Percentiles rank a stretch among this genome's conserved stretches.
Evolutionary conservation across 1,284 basidiomycete species (phyloP).

Genomic region (Ustilago xerochloae): DNA sequence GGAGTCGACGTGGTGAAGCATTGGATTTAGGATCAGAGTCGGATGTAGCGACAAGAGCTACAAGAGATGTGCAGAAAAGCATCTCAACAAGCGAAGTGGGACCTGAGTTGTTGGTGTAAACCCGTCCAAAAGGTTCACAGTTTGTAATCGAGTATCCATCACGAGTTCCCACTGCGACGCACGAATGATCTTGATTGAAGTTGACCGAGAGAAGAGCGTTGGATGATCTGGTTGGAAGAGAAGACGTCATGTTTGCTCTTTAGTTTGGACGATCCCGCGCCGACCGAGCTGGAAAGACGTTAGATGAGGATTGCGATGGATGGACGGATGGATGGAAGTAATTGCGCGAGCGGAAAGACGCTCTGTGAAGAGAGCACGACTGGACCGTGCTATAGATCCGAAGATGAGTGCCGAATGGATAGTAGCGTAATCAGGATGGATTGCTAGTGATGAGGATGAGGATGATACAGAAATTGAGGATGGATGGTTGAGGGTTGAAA

Average conservation of each 20-base stretch:
- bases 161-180: constrained; percentile 91
- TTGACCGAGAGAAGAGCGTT: constrained; percentile 57
- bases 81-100: constrained; percentile 97
- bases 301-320: too few species aligned
- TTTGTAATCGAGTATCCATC: constrained; percentile 97
- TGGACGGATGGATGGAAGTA: too few species aligned
- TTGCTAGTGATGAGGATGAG: not conserved
- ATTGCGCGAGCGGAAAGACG: too few species aligned
- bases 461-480: not conserved
- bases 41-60: constrained; percentile 93
- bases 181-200: constrained; percentile 72
- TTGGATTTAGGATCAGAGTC: constrained; percentile 73
- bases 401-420: not conserved
- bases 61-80: constrained; percentile 97
- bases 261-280: too few species aligned
- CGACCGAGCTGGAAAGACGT: too few species aligned
- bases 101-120: constrained; percentile 92
- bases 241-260: constrained; percentile 26
- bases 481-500: not conserved
- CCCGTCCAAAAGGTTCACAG: constrained; percentile 95
- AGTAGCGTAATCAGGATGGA: not conserved
- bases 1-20: constrained; percentile 80
- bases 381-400: too few species aligned
- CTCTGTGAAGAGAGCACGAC: too few species aligned
- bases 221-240: constrained; percentile 38